phyloP scores from a whole-genome alignment of 306 rosid genomes.

The Lathyrus sativus region DNA sequence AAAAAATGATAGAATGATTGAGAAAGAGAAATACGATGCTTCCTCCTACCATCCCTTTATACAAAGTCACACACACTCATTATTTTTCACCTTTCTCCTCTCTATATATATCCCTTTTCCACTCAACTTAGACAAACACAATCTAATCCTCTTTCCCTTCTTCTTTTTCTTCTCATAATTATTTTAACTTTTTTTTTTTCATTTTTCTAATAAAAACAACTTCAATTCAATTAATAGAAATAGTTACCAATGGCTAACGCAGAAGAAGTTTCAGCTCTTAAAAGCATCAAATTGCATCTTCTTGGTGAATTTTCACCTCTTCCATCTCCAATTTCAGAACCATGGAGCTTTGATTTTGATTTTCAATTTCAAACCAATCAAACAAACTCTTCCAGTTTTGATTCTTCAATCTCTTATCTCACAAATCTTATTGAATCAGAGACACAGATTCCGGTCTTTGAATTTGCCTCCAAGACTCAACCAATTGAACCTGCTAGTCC shows the following conservation, averaged over 20 bases:
- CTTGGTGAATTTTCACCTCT: slow-evolving; percentile 71
- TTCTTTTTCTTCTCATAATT: too few relatives aligned
- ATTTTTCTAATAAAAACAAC: neutral
- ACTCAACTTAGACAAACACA: slow-evolving; percentile 14
- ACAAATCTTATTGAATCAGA: slow-evolving; percentile 26
- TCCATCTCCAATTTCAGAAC: neutral
- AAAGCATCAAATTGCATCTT: slow-evolving; percentile 63
- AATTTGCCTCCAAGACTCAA: slow-evolving; percentile 49
- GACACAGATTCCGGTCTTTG: slow-evolving; percentile 28
- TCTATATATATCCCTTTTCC: slow-evolving; percentile 42
- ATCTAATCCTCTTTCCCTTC: too few relatives aligned
- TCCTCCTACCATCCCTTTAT: slow-evolving; percentile 19
- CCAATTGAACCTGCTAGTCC: slow-evolving; percentile 41
- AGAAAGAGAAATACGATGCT: slow-evolving; percentile 36
- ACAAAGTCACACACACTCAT: neutral
- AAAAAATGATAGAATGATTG: slow-evolving; percentile 13
- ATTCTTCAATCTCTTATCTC: slow-evolving; percentile 40
- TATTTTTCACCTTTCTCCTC: neutral
- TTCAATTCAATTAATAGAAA: neutral
- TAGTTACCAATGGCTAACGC: slow-evolving; percentile 47
- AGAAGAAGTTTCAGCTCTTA: neutral
- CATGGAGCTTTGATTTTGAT: slow-evolving; percentile 3
- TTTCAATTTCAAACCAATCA: slow-evolving; percentile 9
- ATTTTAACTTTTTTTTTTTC: too few relatives aligned
- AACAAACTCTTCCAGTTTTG: neutral